Percentiles rank a stretch among this genome's conserved stretches.
These are phyloP conservation scores for Apophysomyces ossiformis DNA, from an alignment of 371 early-diverging fungal species.

Conservation along the genomic window DNA sequence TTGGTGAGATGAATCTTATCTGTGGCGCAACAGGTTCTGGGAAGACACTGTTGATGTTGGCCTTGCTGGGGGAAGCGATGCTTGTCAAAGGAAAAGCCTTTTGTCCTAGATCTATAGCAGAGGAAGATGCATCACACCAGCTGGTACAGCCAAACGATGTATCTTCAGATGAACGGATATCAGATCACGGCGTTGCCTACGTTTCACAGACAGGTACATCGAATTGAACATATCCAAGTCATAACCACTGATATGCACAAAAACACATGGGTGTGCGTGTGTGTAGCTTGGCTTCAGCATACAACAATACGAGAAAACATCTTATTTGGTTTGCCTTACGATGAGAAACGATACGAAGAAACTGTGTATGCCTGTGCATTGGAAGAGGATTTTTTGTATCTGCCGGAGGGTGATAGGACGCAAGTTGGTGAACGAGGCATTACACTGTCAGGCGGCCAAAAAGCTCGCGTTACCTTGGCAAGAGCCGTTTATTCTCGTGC, in stretches of 20 bases:
- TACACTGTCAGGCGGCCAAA: conserved; percentile 64
- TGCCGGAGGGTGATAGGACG: conserved; percentile 81
- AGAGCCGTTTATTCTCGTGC: conserved; percentile 83
- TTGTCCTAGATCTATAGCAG: conserved; percentile 42
- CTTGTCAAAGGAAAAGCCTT: conserved; percentile 42
- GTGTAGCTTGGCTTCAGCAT: conserved; percentile 75
- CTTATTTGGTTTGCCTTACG: conserved; percentile 36
- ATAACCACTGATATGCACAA: too few species aligned
- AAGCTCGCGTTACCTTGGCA: conserved; percentile 80
- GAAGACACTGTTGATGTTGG: conserved; percentile 65
- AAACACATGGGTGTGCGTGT: conserved; percentile 24
- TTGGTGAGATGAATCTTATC: conserved; percentile 57
- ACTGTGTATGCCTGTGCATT: conserved; percentile 61
- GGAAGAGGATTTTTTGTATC: conserved; percentile 27
- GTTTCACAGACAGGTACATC: conserved; percentile 37
- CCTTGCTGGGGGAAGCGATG: conserved; percentile 66
- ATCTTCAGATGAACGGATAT: conserved; percentile 24
- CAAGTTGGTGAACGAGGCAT: conserved; percentile 85
- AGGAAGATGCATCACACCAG: conserved; percentile 2
- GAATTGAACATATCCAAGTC: neutral
- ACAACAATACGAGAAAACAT: conserved; percentile 64
- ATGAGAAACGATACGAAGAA: conserved; percentile 31
- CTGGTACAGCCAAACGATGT: conserved; percentile 9
- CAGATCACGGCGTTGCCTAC: conserved; percentile 33
- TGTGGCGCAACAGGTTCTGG: conserved; percentile 74